Conservation (phyloP, 495 filamentous ascomycete species). For the Neurospora discreta region DNA sequence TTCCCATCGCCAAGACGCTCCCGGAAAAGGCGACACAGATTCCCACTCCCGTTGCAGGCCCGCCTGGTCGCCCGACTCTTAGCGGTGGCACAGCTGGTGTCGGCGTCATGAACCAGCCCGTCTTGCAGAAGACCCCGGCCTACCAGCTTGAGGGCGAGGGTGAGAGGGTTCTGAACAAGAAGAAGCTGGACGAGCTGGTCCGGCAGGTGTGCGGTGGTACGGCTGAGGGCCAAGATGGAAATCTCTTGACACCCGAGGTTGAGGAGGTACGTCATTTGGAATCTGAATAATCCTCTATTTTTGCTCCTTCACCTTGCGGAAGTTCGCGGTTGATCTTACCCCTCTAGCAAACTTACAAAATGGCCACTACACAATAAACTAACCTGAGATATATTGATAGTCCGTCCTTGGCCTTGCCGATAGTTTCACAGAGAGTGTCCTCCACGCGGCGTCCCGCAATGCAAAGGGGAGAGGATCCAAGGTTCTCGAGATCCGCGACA, state of each 20-base stretch:
- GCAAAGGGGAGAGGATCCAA: constrained; percentile 87
- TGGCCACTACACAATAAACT: neutral
- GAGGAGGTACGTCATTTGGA: constrained; percentile 63
- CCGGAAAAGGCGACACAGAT: constrained; percentile 47
- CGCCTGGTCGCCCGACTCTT: constrained; percentile 59
- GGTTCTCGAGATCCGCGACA: constrained; percentile 80
- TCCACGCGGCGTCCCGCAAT: constrained; percentile 75
- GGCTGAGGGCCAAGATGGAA: constrained; percentile 54
- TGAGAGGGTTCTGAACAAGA: constrained; percentile 82
- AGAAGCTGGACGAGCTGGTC: constrained; percentile 91
- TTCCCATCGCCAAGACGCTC: constrained; percentile 73
- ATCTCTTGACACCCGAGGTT: constrained; percentile 72
- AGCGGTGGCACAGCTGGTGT: constrained; percentile 56
- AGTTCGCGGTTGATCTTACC: neutral
- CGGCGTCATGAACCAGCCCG: constrained; percentile 78
- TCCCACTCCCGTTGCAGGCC: constrained; percentile 49
- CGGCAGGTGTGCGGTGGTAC: constrained; percentile 81
- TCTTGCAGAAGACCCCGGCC: constrained; percentile 64
- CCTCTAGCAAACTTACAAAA: neutral
- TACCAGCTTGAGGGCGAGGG: constrained; percentile 82
- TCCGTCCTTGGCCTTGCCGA: constrained; percentile 83
- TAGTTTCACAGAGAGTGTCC: constrained; percentile 85
- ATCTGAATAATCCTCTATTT: constrained; percentile 5
- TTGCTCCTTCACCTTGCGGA: neutral
- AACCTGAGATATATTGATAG: constrained; percentile 14